Conservation (phyloP, 139 green algal genomes). For the Auxenochlorella protothecoides region DNA sequence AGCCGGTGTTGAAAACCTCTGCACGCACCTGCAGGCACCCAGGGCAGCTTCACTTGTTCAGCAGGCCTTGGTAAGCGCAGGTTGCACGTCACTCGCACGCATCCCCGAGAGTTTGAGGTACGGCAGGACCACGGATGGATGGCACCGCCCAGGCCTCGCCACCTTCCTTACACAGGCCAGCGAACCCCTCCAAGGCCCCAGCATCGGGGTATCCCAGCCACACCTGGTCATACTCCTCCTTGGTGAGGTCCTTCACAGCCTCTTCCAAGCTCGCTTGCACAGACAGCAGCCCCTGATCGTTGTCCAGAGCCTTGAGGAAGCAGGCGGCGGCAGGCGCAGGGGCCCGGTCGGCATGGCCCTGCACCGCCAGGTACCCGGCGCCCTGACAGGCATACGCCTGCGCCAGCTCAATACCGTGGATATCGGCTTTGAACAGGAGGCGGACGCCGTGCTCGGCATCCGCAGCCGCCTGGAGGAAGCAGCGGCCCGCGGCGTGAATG, state of each 20-base stretch:
- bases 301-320: slow-evolving; percentile 12
- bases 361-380: slow-evolving; percentile 21
- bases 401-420: background rate
- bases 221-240: slow-evolving; percentile 14
- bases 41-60: too few relatives aligned
- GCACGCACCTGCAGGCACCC: too few relatives aligned
- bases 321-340: slow-evolving; percentile 12
- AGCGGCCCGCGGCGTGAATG: slow-evolving; percentile 13
- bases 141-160: too few relatives aligned
- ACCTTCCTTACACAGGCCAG: too few relatives aligned
- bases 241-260: slow-evolving; percentile 14
- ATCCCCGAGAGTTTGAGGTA: too few relatives aligned
- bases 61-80: too few relatives aligned
- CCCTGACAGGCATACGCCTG: slow-evolving; percentile 16
- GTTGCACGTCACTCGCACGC: too few relatives aligned
- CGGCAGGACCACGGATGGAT: too few relatives aligned
- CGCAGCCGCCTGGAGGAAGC: slow-evolving; percentile 25
- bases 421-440: background rate
- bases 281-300: background rate
- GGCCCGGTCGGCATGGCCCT: slow-evolving; percentile 23
- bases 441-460: background rate
- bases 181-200: too few relatives aligned
- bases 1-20: too few relatives aligned
- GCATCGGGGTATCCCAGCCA: background rate
- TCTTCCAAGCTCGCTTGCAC: slow-evolving; percentile 15